Evolutionary conservation across 1,139 yeast species (phyloP).

Genomic region (Taphrina populina): DNA sequence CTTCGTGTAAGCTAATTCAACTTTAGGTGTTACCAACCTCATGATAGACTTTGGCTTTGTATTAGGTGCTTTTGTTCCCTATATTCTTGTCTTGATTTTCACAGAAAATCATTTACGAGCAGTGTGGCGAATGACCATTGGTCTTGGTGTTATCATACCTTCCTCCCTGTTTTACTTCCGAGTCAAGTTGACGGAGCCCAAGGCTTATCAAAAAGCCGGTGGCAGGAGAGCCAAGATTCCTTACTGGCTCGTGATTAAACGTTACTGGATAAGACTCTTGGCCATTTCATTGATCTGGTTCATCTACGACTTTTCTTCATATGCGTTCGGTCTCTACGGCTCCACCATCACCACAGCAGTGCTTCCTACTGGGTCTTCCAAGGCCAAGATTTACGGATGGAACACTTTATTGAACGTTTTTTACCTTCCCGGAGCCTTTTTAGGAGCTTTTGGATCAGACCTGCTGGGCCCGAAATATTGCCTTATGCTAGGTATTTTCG

Average conservation of each 20-base stretch:
- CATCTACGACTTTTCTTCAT: constrained; percentile 81
- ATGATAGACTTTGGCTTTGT: constrained; percentile 91
- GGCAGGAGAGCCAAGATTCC: constrained; percentile 69
- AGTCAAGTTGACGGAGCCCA: constrained; percentile 69
- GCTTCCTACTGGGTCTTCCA: constrained; percentile 48
- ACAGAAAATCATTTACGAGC: constrained; percentile 66
- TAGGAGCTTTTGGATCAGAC: constrained; percentile 82
- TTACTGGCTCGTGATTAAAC: constrained; percentile 65
- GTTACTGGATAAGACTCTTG: constrained; percentile 76
- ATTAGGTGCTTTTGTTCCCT: constrained; percentile 76
- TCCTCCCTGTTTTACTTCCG: constrained; percentile 72
- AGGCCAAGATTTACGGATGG: constrained; percentile 83
- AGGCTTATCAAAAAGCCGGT: constrained; percentile 65
- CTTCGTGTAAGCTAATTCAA: not conserved
- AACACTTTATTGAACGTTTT: constrained; percentile 82
- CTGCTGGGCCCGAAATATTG: constrained; percentile 85
- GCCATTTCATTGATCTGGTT: constrained; percentile 83
- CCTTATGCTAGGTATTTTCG: constrained; percentile 61
- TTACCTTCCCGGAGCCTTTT: constrained; percentile 83
- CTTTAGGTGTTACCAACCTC: constrained; percentile 62
- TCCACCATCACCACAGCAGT: constrained; percentile 61
- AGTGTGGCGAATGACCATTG: constrained; percentile 91
- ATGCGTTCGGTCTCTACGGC: constrained; percentile 84
- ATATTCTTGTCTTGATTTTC: constrained; percentile 82
- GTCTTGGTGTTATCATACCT: constrained; percentile 91